Evolutionary conservation across 495 filamentous ascomycete species (phyloP).

Genomic region (Trichoderma erinaceum): DNA sequence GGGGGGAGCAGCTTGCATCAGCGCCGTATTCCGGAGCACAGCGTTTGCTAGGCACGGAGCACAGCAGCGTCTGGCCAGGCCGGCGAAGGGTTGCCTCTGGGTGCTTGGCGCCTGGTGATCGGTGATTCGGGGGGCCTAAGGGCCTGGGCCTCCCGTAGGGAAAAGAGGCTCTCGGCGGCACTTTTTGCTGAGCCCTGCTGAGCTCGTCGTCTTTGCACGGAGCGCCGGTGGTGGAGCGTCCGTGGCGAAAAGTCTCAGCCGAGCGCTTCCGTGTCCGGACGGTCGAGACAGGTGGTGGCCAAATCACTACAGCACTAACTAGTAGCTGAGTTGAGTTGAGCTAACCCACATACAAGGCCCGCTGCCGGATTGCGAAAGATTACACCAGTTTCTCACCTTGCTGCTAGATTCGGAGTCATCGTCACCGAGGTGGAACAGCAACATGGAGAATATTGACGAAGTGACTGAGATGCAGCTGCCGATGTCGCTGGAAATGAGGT

Average conservation of each 20-base stretch:
- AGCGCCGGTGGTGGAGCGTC: not conserved
- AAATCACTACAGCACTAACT: not conserved
- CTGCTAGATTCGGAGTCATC: not conserved
- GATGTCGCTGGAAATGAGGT: not conserved
- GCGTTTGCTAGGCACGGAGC: too few species aligned
- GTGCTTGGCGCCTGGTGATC: too few species aligned
- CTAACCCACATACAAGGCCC: too few species aligned
- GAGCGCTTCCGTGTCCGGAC: not conserved
- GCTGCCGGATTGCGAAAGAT: not conserved
- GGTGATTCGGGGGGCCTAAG: too few species aligned
- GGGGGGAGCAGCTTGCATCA: not conserved
- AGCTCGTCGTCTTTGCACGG: not conserved
- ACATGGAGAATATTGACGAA: not conserved
- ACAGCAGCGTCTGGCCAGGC: too few species aligned
- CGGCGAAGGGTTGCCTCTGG: too few species aligned
- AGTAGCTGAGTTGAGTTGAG: not conserved
- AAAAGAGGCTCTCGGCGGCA: not conserved
- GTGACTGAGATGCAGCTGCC: not conserved
- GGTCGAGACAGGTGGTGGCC: not conserved
- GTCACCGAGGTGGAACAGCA: not conserved
- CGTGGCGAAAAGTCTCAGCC: conserved; percentile 3
- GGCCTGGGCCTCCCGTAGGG: not conserved
- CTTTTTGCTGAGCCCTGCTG: not conserved
- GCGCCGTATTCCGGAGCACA: not conserved
- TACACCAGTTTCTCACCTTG: not conserved